These are phyloP conservation scores for Amylostereum areolatum DNA, from an alignment of 1,284 basidiomycete species.

Conservation along the genomic window DNA sequence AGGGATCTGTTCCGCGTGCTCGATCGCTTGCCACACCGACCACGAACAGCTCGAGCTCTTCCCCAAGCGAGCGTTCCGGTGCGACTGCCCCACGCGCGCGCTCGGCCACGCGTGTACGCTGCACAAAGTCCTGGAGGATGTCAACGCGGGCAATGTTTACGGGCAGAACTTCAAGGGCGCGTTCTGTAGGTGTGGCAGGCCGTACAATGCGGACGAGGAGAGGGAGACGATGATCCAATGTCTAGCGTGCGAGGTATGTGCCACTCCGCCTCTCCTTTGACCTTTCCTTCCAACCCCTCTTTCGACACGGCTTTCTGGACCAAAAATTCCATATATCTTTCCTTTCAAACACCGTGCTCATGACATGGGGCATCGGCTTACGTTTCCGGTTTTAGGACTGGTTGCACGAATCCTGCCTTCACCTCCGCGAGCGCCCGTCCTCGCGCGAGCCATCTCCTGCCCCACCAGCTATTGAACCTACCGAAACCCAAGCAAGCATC, in stretches of 20 bases:
- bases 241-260: constrained; percentile 70
- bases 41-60: constrained; percentile 81
- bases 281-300: no score
- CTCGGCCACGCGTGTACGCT: constrained; percentile 58
- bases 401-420: constrained; percentile 82
- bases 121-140: constrained; percentile 43
- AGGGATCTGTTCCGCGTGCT: constrained; percentile 73
- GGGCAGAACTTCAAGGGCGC: constrained; percentile 61
- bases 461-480: neutral
- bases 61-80: constrained; percentile 73
- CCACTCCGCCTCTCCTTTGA: constrained; percentile 4
- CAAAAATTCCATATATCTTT: no score
- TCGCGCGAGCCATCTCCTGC: constrained; percentile 39
- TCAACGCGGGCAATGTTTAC: constrained; percentile 56
- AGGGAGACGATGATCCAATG: constrained; percentile 82
- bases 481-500: constrained; percentile 13
- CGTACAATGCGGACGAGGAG: constrained; percentile 67
- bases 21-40: constrained; percentile 74
- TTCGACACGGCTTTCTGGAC: no score
- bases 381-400: constrained; percentile 52
- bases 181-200: constrained; percentile 67
- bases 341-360: no score
- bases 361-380: neutral
- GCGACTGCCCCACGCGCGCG: constrained; percentile 69
- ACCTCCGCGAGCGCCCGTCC: constrained; percentile 58